Evolutionary conservation across 2,329 filamentous ascomycete species (phyloP), one percentile per base, ranked within the genome.

Genomic region (Penicillium sp.): DNA sequence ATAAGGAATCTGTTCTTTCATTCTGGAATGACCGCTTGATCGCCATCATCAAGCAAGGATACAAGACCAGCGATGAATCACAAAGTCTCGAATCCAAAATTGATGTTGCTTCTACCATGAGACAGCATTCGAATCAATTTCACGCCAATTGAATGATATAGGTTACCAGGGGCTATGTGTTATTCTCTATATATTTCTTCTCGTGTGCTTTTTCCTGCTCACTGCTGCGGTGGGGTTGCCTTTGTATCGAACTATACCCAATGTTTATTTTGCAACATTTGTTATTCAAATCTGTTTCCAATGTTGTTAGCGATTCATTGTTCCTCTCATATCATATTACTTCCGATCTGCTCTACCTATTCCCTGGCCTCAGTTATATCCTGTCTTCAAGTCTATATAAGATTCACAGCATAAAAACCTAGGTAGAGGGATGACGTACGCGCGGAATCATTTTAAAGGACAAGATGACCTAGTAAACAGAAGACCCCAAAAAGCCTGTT

Each of bases 1-100:
- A 50, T 4, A 27, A 46, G 10, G 42, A 45, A 10, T 24, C 28
- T 2, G 31, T 46, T 3, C 1, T 49, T 3, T 51, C 50, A 3
- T 37, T 46, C 23, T 60, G 56, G 57, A 53, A 53, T 35, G 31
- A 42, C 3, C 52, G 47, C 13, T 28, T 61, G 3, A 33, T 20
- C 9, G 10, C 28, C n/a, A 38, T 61, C 3, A 38, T 61, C 35
- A 47, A 47, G 4, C 18, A 43, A 10, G 15, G 49, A 12, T 59
- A 54, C 39, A 49, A 48, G 18, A 41, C 12, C 1, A 29, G 31
- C 7, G 43, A 47, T 10, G 12, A 29, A 3, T 28, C 43, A 1
- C 15, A 28, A n/a, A 10, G 20, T 6, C 20, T 27, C 5, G 37
- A 43, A 9, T 28, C 33, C 24, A n/a, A 31, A 6, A 31, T 53